Evolutionary conservation across 768 basidiomycete species (phyloP), one percentile per base, ranked within the genome.

Genomic region (Rhodosporidiobolus sp.): DNA sequence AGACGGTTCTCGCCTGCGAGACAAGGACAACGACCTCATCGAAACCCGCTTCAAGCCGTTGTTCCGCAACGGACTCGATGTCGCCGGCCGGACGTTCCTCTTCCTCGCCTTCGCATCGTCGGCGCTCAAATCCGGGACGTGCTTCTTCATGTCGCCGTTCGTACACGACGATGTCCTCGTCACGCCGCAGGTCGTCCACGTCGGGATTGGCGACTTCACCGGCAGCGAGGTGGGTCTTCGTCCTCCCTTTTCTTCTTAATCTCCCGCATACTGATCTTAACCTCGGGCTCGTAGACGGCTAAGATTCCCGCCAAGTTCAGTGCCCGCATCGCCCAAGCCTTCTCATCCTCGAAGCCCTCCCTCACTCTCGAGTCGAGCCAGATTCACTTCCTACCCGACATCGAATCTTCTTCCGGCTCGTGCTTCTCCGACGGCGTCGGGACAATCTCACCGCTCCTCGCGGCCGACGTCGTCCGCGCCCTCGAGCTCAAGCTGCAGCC

Each of bases 351-450:
- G 5, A 46, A 56, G n/a, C 60, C 69, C 1, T 55, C 69, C 4
- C 16, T 70, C 60, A 3, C 24, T 1, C 61, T 74, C 10, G 1
- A n/a, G 2, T 28, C 46, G 11, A 5, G 11, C 10, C 61, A 74
- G 22, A 65, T 74, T 48, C 12, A 45, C 30, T 0, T 0, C 30
- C 43, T 74, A 10, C 19, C 34, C n/a, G 73, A 74, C 48, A 24
- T 74, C 34, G 24, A 34, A 24, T 59, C 83, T 24, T 74, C 46
- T 7, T 45, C 79, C 6, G 65, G 67, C 35, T 73, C 69, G 14
- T 49, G 55, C 55, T 89, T 89, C 79, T 89, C 89, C 0, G 89
- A 90, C 77, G 89, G 89, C 11, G 86, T 88, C 30, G 90, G 89
- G 2, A 86, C 85, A 0, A 84, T 89, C 71, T 89, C 88, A 2